Evolutionary conservation across 208 protist genomes (phyloP).

Genomic region (Trypanosoma theileri): DNA sequence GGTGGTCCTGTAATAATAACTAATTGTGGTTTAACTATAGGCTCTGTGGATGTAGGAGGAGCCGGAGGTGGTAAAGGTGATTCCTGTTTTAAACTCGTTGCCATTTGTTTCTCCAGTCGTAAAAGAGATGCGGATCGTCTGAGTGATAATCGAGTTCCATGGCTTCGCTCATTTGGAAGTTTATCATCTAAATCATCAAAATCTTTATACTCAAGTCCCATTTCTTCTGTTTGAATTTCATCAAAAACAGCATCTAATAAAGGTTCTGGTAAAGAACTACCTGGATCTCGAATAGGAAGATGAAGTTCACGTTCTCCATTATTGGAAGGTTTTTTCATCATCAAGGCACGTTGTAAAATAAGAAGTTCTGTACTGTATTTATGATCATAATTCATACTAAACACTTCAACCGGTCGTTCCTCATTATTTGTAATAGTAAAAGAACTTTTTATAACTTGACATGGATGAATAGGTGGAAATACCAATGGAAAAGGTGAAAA

Average conservation of each 20-base stretch:
- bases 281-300: conserved; percentile 66
- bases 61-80: not conserved
- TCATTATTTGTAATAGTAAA: conserved; percentile 88
- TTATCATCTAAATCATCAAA: conserved; percentile 21
- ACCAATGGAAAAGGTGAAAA: conserved; percentile 52
- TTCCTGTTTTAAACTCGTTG: not conserved
- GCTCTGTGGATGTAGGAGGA: not conserved
- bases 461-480: conserved; percentile 76
- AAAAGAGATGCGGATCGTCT: not conserved
- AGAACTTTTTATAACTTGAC: conserved; percentile 47
- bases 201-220: conserved; percentile 21
- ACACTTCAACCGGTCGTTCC: conserved; percentile 87
- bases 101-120: not conserved
- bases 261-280: conserved; percentile 61
- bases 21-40: conserved; percentile 23
- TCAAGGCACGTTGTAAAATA: conserved; percentile 54
- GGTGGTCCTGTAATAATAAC: conserved; percentile 83
- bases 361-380: conserved; percentile 61
- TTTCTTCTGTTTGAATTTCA: conserved; percentile 33
- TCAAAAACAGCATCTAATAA: conserved; percentile 72
- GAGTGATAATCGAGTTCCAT: not conserved
- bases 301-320: conserved; percentile 37
- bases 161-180: not conserved
- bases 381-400: conserved; percentile 78
- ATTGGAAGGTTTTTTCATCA: not conserved